Evolutionary conservation across 1,139 yeast genomes (phyloP), one percentile per base, ranked within the genome.

Genomic region (Blastobotrys serpentis): DNA sequence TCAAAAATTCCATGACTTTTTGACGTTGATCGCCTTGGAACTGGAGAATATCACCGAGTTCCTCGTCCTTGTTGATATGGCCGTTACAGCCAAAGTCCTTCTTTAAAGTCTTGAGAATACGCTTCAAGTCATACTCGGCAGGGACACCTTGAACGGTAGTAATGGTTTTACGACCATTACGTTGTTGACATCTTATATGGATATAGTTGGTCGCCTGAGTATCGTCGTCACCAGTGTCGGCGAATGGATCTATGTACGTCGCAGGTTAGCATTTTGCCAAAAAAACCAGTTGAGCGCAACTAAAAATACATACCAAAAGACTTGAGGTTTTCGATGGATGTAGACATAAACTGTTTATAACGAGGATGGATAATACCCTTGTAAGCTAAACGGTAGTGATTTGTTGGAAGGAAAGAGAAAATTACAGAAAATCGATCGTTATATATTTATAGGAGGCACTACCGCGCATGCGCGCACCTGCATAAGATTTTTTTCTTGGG

Each of bases 211-310:
- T 84, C 67, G 95, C 86, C 76, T 90, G 94, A 64, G 95, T 86
- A 73, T 90, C 97, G 76, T 94, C 95, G 82, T 92, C 98, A 79
- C 97, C 98, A 74, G 97, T 90, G 74, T 92, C 98, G 83, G 98
- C 97, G 84, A 92, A 92, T 61, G 98, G 98, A 77, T 92, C 96
- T 78, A 39, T 16, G 25, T n/a, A n/a, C n/a, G n/a, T n/a, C 21
- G 23, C 25, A 14, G 36, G 42, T 45, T 46, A 37, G 47, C 14
- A 6, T 10, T 21, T 17, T 2, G 13, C 14, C 19, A 33, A 36
- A 36, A 36, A 22, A 38, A 23, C 23, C 33, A 23, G 22, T 14
- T 14, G 19, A 14, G 3, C 14, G 6, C 11, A 32, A 42, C 19
- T 22, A 14, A 30, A 22, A 26, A 36, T 23, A 76, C 83, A 53